Conservation (phyloP, 148 eudicot genomes). For the Mesembryanthemum crystallinum region DNA sequence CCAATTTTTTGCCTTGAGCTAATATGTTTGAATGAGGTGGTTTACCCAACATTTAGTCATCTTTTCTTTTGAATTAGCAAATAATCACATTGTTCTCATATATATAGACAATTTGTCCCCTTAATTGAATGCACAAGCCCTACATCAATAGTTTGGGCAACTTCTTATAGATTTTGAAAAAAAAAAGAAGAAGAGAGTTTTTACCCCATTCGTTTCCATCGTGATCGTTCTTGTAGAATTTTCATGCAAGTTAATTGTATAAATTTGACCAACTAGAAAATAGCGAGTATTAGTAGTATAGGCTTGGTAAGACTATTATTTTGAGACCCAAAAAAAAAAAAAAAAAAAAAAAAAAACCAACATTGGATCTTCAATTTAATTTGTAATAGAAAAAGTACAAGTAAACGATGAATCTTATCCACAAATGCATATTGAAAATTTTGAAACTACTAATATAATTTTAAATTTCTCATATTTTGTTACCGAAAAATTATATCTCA, state of each 20-base stretch:
- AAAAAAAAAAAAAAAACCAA: not conserved
- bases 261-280: not conserved
- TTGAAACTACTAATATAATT: too few species aligned
- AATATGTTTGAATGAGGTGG: constrained; percentile 2
- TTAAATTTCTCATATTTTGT: too few species aligned
- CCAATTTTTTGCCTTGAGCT: constrained; percentile 1
- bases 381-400: too few species aligned
- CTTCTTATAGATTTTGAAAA: too few species aligned
- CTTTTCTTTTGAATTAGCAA: not conserved
- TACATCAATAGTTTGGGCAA: constrained; percentile 12
- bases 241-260: not conserved
- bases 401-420: too few species aligned
- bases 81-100: constrained; percentile 20
- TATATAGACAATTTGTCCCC: constrained; percentile 56
- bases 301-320: too few species aligned
- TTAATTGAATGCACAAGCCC: constrained; percentile 39
- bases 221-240: not conserved
- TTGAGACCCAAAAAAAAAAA: too few species aligned
- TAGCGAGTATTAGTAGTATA: not conserved
- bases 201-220: too few species aligned
- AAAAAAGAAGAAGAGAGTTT: too few species aligned
- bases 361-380: not conserved
- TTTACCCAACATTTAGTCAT: not conserved
- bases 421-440: too few species aligned
- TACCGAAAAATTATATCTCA: too few species aligned